A percentile compares a stretch with the other conserved stretches of the same genome.
These are phyloP conservation scores for Mortierella sp. DNA, from an alignment of 371 early-diverging fungal genomes.

Conservation along the genomic window DNA sequence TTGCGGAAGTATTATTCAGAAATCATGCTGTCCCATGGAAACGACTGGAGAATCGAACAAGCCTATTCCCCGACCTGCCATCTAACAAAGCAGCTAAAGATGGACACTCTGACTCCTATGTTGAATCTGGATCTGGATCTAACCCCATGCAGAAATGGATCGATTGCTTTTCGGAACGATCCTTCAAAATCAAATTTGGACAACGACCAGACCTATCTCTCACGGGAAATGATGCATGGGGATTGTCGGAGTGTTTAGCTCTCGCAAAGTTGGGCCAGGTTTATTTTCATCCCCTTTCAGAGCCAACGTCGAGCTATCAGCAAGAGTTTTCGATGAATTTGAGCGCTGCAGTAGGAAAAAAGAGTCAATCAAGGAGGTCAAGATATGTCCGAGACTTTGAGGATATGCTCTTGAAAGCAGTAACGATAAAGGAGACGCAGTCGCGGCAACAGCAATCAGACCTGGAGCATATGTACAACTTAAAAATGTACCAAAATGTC, in stretches of 20 bases:
- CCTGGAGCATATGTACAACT: constrained; percentile 36
- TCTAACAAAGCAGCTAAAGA: constrained; percentile 6
- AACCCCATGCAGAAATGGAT: constrained; percentile 39
- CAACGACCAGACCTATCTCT: constrained; percentile 23
- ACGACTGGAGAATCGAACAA: constrained; percentile 1
- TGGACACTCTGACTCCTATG: neutral
- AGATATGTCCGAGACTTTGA: neutral
- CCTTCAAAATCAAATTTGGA: constrained; percentile 21
- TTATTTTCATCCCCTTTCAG: constrained; percentile 15
- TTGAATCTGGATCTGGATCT: constrained; percentile 2
- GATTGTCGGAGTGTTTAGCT: constrained; percentile 37
- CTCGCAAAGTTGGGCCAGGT: constrained; percentile 25
- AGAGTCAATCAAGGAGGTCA: neutral
- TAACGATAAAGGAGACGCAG: neutral
- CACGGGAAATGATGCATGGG: constrained; percentile 22
- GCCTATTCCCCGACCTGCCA: constrained; percentile 21
- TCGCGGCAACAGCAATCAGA: neutral
- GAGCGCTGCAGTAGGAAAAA: neutral
- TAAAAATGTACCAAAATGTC: constrained; percentile 31
- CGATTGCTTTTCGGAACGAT: constrained; percentile 25
- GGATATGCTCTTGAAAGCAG: neutral
- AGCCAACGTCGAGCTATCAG: constrained; percentile 5
- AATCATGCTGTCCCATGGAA: neutral
- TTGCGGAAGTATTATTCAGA: constrained; percentile 12
- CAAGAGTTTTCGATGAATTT: constrained; percentile 2